A percentile compares a stretch with the other conserved stretches of the same genome.
These are phyloP conservation scores for Hordeum pubiflorum DNA, from an alignment of 202 grass and related monocot genomes.

Conservation along the genomic window DNA sequence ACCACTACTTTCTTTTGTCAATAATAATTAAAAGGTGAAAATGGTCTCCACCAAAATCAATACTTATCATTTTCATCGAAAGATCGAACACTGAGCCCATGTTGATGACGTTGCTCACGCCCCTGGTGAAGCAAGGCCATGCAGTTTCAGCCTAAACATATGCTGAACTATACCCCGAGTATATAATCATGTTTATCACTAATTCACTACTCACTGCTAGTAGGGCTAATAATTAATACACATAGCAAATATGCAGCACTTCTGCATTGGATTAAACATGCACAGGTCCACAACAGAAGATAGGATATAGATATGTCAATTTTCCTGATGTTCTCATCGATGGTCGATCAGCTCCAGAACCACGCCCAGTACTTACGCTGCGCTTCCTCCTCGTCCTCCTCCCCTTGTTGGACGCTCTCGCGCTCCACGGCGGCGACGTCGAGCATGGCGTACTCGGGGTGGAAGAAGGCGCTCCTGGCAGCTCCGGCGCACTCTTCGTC, in stretches of 20 bases:
- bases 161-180: background rate
- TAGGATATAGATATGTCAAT: background rate
- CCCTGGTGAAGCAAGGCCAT: background rate
- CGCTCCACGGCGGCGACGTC: background rate
- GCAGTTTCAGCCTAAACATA: background rate
- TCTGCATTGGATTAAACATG: background rate
- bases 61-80: background rate
- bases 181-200: background rate
- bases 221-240: background rate
- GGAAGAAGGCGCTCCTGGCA: background rate
- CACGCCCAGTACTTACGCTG: conserved; percentile 23
- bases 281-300: too few relatives aligned
- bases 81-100: background rate
- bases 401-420: background rate
- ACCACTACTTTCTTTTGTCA: too few relatives aligned
- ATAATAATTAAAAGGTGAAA: too few relatives aligned
- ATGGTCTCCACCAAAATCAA: too few relatives aligned
- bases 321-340: background rate
- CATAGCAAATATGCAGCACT: background rate
- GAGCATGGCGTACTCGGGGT: conserved; percentile 4
- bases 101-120: background rate
- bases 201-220: background rate
- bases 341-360: conserved; percentile 25
- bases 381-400: background rate
- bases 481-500: conserved; percentile 13